Evolutionary conservation across 805 yeast species (phyloP).

Genomic region (Cyberlindnera veronae): DNA sequence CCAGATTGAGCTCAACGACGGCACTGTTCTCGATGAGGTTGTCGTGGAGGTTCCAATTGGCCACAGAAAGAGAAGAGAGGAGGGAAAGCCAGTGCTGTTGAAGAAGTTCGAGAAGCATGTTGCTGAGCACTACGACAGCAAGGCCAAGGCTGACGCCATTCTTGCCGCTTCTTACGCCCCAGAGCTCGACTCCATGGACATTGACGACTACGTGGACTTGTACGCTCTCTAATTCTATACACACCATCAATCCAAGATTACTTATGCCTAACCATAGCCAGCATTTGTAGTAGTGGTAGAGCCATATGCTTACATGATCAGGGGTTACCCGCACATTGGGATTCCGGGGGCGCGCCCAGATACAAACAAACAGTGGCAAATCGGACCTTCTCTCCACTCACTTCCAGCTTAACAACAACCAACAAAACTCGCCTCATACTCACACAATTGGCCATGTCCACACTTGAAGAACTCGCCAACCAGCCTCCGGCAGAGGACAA

Average conservation of each 20-base stretch:
- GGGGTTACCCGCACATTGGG: slow-evolving; percentile 6
- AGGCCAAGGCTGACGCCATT: slow-evolving; percentile 36
- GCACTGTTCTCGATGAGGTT: slow-evolving; percentile 49
- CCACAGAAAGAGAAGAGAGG: slow-evolving; percentile 54
- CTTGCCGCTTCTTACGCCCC: slow-evolving; percentile 32
- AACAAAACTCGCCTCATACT: background rate
- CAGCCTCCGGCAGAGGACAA: slow-evolving; percentile 37
- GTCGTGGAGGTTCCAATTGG: slow-evolving; percentile 57
- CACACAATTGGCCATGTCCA: slow-evolving; percentile 46
- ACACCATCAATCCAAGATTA: too few relatives aligned
- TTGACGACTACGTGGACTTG: slow-evolving; percentile 46
- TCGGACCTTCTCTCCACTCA: background rate
- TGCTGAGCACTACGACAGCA: slow-evolving; percentile 38
- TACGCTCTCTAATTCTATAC: slow-evolving; percentile 29
- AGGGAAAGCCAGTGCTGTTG: slow-evolving; percentile 53
- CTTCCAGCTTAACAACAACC: background rate
- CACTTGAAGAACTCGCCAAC: slow-evolving; percentile 76
- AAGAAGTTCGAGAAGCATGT: slow-evolving; percentile 51
- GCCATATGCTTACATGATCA: background rate
- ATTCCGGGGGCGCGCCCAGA: background rate
- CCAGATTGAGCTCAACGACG: slow-evolving; percentile 48
- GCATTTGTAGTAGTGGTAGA: background rate
- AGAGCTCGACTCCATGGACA: slow-evolving; percentile 38
- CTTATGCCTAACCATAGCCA: too few relatives aligned
- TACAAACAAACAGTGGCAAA: slow-evolving; percentile 9